phyloP scores from a whole-genome alignment of 805 yeast species.

The Brettanomyces naardenensis region DNA sequence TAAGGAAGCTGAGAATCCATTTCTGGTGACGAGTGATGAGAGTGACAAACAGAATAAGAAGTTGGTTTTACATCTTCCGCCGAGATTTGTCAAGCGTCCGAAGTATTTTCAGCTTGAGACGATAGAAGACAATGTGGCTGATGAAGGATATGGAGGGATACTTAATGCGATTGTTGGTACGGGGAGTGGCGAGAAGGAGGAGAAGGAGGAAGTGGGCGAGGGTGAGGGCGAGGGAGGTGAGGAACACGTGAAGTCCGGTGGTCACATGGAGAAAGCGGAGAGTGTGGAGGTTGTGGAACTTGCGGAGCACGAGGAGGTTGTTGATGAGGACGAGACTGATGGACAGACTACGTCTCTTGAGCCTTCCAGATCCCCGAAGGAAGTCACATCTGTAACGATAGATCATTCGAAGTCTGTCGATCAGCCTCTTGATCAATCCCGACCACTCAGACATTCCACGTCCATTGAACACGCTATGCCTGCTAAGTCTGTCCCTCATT shows the following conservation, averaged over 20 bases:
- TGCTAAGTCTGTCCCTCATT: background rate
- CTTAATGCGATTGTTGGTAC: background rate
- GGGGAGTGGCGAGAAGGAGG: constrained; percentile 1
- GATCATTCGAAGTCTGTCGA: background rate
- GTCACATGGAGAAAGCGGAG: constrained; percentile 8
- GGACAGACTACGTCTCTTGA: background rate
- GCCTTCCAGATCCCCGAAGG: too few relatives aligned
- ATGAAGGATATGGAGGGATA: background rate
- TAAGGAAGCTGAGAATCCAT: constrained; percentile 2
- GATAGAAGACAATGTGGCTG: background rate
- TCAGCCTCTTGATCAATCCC: background rate
- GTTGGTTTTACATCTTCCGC: constrained; percentile 4
- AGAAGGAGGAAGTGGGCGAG: constrained; percentile 5
- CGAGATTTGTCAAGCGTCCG: constrained; percentile 2
- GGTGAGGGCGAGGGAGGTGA: constrained; percentile 5
- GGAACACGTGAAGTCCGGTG: constrained; percentile 5
- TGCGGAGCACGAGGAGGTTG: constrained; percentile 1
- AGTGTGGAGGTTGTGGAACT: constrained; percentile 3
- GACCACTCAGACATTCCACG: too few relatives aligned
- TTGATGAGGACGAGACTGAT: background rate
- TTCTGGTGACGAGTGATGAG: background rate
- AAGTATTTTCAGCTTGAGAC: background rate
- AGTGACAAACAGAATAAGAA: background rate
- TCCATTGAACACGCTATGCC: background rate
- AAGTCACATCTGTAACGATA: too few relatives aligned